Evolutionary conservation across 2,329 filamentous ascomycete species (phyloP).

Genomic region (Scolecobasidium constrictum): DNA sequence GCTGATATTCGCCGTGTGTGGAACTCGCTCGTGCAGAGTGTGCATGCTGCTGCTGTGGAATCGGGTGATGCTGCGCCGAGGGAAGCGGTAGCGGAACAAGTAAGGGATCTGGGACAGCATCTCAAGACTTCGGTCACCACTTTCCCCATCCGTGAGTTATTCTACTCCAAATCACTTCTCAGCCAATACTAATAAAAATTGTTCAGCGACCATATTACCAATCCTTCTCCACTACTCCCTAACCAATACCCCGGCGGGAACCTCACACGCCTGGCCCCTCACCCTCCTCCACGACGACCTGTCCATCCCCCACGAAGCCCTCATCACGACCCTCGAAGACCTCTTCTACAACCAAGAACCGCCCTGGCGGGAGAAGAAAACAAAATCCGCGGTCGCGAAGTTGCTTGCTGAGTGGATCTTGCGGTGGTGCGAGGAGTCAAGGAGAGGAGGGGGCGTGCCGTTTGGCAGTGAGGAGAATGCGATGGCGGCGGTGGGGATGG

Average conservation of each 20-base stretch:
- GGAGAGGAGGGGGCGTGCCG: conserved; percentile 40
- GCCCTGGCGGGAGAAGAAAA: conserved; percentile 48
- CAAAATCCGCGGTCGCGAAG: conserved; percentile 45
- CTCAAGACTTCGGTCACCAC: conserved; percentile 45
- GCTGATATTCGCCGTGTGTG: conserved; percentile 77
- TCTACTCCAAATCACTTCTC: background rate
- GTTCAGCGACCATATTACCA: conserved; percentile 16
- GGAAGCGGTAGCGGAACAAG: conserved; percentile 54
- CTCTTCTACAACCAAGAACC: conserved; percentile 55
- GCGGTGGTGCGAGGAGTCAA: conserved; percentile 48
- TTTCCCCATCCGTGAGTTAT: conserved; percentile 38
- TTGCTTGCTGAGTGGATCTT: conserved; percentile 52
- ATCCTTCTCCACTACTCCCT: conserved; percentile 26
- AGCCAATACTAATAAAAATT: conserved; percentile 19
- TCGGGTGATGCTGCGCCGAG: conserved; percentile 47
- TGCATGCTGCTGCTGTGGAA: conserved; percentile 35
- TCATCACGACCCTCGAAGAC: conserved; percentile 51
- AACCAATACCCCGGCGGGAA: conserved; percentile 42
- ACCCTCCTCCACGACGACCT: conserved; percentile 56
- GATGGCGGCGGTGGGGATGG: conserved; percentile 25
- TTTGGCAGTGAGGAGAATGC: conserved; percentile 53
- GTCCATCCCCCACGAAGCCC: conserved; percentile 47
- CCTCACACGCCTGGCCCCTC: conserved; percentile 47
- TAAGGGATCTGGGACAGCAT: conserved; percentile 46
- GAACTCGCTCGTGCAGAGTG: conserved; percentile 31